Base-by-base conservation (phyloP, 805 yeast species). In the Dipodascopsis uninucleata region DNA sequence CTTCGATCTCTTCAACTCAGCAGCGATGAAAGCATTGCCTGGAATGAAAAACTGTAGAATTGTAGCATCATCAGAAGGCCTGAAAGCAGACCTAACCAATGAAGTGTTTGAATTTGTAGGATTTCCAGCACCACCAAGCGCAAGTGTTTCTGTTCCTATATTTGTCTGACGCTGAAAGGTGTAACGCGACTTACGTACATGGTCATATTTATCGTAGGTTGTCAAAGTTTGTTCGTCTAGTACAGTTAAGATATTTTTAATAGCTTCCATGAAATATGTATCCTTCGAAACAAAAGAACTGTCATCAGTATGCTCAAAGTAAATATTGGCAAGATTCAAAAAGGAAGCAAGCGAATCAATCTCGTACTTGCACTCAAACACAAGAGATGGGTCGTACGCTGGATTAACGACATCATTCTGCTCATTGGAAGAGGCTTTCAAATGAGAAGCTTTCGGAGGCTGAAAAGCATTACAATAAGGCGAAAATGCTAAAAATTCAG, bases 381-480 rank as follows among this genome's bases (percentile, higher is more conserved):
- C 94, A 21, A 70, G 69, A 14, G 62, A 61, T 79, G 88, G 84
- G 47, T 83, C 77, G 1, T 88, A 89, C 4, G 57, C 56, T 0
- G 96, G 96, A 28, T 57, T 61, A 4, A 87, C 95, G 3, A 64
- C 59, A 60, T 88, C 96, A 40, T 70, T 62, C 28, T 52, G 59
- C 22, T 44, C 56, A 22, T 47, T 54, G 17, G 55, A 49, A 22
- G 54, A 32, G 20, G 51, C 57, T 24, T 39, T 36, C 49, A 1
- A 80, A 74, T 5, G 83, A 68, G 52, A 48, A 31, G 32, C 47
- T 16, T 36, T 25, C 3, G 96, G 96, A 1, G 96, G 94, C 58
- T 87, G 94, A 68, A 85, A 88, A 0, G 96, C 96, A 64, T 87
- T 87, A 64, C 96, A 87, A 63, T 85, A 87, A 0, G 96, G 95